Base-by-base conservation (phyloP, 2,329 filamentous ascomycete species). In the Pseudogymnoascus sp. region DNA sequence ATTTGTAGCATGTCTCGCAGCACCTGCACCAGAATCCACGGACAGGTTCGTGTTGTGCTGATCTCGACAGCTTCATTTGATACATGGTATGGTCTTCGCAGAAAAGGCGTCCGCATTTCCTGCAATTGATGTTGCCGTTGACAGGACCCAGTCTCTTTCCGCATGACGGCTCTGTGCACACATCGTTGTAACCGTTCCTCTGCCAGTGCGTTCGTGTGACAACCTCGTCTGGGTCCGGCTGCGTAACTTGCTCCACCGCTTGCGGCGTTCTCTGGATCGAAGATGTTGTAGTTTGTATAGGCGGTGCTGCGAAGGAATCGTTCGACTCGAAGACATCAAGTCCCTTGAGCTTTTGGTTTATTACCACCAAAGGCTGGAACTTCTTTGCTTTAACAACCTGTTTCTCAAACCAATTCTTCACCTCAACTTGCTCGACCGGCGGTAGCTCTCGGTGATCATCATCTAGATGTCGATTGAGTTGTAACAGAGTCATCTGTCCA, bases 61-160 rank as follows among this genome's bases (percentile, higher is more conserved):
- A 89, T 62, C 93, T 83, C 7, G 93, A 96, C 10, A 99, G 81
- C 79, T 96, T 97, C 90, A 97, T 97, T 78, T 99, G 93, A 73
- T 97, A 99, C 93, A 99, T 96, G 61, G 95, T 97, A 74, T 99
- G 95, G 69, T 93, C 90, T 72, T 97, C 95, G 75, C 95, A 99
- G 73, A 97, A 99, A 42, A 99, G 78, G 69, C 88, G 88, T 6
- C 95, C 95, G 71, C 95, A 99, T 67, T 93, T 91, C 67, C 95
- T 84, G 75, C 95, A 99, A 74, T 99, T 97, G 70, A 99, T 87
- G 70, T 83, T 92, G 17, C 92, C 91, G 70, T 89, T 93, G 6
- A 89, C 82, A 2, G 88, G 83, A 0, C 91, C 92, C 4, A 99
- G 78, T 26, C 87, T 83, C 74, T 89, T 90, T 31, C 87, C 90